A percentile compares a stretch with the other conserved stretches of the same genome.
These are phyloP conservation scores for Ophiocytium majus DNA, from an alignment of 352 stramenopile genomes.

Conservation along the genomic window DNA sequence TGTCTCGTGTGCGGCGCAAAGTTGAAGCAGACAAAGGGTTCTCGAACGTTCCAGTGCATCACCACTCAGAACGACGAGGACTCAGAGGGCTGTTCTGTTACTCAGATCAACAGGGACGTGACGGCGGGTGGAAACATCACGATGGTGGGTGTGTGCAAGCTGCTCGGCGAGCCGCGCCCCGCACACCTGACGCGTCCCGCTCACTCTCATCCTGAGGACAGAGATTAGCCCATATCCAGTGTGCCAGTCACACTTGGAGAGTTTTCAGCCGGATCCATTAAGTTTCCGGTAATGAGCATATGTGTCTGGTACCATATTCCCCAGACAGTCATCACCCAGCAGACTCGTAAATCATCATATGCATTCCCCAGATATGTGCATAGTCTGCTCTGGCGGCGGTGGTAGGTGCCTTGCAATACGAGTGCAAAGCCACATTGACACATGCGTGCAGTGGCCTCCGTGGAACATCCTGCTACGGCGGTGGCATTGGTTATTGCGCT, in stretches of 20 bases:
- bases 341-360: no score
- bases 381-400: no score
- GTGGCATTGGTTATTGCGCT: no score
- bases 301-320: not conserved
- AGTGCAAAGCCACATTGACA: no score
- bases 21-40: not conserved
- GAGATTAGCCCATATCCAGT: not conserved
- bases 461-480: no score
- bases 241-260: not conserved
- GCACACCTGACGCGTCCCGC: not conserved
- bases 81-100: not conserved
- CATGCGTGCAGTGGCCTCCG: no score
- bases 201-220: not conserved
- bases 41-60: constrained; percentile 5
- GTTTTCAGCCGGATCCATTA: not conserved
- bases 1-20: not conserved
- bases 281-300: not conserved
- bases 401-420: no score
- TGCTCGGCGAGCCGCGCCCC: not conserved
- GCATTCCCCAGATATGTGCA: no score
- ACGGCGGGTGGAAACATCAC: not conserved
- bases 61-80: not conserved
- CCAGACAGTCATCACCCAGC: not conserved
- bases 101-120: not conserved
- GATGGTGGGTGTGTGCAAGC: not conserved